A percentile compares a stretch with the other conserved stretches of the same genome.
Conservation (phyloP, 805 yeast genomes). For the Pichia membranifaciens region DNA sequence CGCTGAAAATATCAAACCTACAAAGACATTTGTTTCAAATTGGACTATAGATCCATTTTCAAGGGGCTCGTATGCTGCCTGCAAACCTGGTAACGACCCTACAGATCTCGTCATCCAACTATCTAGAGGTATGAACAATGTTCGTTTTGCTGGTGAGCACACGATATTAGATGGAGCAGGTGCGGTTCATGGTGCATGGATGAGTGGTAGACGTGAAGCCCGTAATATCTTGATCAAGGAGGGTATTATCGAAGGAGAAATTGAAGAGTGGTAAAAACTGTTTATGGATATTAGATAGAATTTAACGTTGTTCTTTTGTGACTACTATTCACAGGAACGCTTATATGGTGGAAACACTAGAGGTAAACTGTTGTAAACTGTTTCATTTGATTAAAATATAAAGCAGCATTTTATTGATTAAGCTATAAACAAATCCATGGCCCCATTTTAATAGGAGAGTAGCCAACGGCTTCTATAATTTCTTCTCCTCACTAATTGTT, state of each 20-base stretch:
- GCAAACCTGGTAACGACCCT: slow-evolving; percentile 65
- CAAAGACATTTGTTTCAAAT: slow-evolving; percentile 44
- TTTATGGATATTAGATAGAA: too few species aligned
- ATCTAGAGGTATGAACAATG: slow-evolving; percentile 47
- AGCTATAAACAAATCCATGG: too few species aligned
- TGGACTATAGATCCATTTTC: slow-evolving; percentile 82
- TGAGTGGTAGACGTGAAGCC: slow-evolving; percentile 45
- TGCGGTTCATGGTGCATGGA: slow-evolving; percentile 88
- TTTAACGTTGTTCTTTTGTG: too few species aligned
- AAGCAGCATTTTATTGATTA: too few species aligned
- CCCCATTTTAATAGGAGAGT: too few species aligned
- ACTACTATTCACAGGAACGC: too few species aligned
- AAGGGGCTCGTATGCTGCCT: slow-evolving; percentile 77
- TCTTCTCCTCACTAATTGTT: too few species aligned
- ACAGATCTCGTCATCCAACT: slow-evolving; percentile 56
- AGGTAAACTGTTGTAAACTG: too few species aligned
- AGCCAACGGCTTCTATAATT: too few species aligned
- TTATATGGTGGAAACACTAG: too few species aligned
- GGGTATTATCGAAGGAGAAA: slow-evolving; percentile 29
- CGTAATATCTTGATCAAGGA: slow-evolving; percentile 18
- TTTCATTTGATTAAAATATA: too few species aligned
- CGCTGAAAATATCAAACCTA: slow-evolving; percentile 27
- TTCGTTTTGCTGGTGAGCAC: slow-evolving; percentile 91
- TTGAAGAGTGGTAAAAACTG: slow-evolving; percentile 30
- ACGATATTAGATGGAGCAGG: slow-evolving; percentile 84